Evolutionary conservation across 2,329 filamentous ascomycete genomes (phyloP), one percentile per base, ranked within the genome.

Genomic region (Geosmithia morbida): DNA sequence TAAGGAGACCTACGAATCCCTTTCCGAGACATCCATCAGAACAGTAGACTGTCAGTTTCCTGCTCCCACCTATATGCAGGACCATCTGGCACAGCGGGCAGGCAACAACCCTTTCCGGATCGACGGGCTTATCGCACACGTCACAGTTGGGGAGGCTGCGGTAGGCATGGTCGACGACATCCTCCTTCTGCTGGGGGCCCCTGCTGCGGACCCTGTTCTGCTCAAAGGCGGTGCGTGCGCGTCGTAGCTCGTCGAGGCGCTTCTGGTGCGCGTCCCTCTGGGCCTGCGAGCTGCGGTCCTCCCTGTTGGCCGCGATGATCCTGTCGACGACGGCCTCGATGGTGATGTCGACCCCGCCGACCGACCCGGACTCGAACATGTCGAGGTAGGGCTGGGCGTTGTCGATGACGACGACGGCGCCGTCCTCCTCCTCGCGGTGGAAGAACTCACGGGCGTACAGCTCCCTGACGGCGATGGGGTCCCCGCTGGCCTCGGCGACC

Each of bases 191-290:
- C 46, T 54, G 43, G n/a, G 14, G 63, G 54, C 56, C 57, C 59
- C 63, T 66, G 57, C 54, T 61, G 56, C 59, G 61, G 51, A 54
- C 59, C 55, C 57, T 66, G 54, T 63, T 63, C 53, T 66, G 69
- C 54, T 72, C 70, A 60, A 71, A 69, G 8, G 70, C 69, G 49
- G 63, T 67, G 54, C 67, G 71, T 26, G 71, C 71, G 48, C 71
- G 61, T 17, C 62, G 63, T 3, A 74, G 61, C 53, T 73, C 70
- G 48, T 71, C 67, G 2, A 74, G 57, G 10, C 68, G 64, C 46
- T 53, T 55, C 48, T 53, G 53, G 49, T 67, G 64, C 29, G 57
- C 61, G 41, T 67, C 62, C 13, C 69, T 64, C 41, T 66, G 61
- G 2, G 59, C 59, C 48, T 63, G 57, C 17, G 57, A 52, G 43